Base-by-base conservation (phyloP, 192 early-diverging fungal genomes). In the Gonapodya sp. region DNA sequence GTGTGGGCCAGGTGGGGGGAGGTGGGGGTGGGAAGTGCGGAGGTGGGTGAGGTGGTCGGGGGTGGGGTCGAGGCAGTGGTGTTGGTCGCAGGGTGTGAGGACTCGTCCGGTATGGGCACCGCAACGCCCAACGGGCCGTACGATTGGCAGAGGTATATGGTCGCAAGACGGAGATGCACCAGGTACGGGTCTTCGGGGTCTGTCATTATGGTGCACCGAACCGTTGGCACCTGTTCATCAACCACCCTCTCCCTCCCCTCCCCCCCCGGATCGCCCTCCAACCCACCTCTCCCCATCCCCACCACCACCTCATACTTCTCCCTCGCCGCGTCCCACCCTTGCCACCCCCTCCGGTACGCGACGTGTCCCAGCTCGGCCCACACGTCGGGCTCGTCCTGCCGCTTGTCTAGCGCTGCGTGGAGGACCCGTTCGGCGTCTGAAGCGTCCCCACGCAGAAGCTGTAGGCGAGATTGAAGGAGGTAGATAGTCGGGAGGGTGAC, bases 361-460 rank as follows among this genome's bases (percentile, higher is more conserved):
- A 16, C 8, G 46, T 64, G 46, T 8, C 87, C 89, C 8, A 89
- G 78, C 16, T 84, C 83, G 0, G 90, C 85, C 90, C 90, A 91
- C 8, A 86, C 88, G 79, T 86, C 82, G 32, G 88, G 84, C 79
- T 87, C 85, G 79, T 86, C 88, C 79, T 90, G 89, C 35, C 84
- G 80, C 30, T 90, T 82, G 36, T 89, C 83, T 78, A 91, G 81
- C 0, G 90, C 90, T 2, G 82, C 84, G 36, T 82, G 79, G 34
- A 91, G 74, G 73, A 85, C 81, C 36, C 87, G 82, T 1, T 81
- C 80, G 32, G 89, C 89, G 31, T 82, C 46, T 30, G 73, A 73
- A 73, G 80, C 84, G 72, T 88, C 84, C 2, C 82, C 82, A 0
- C 88, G 81, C 73, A 89, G 89, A 31, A 88, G 36, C 78, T 89